Conservation (phyloP, 805 yeast species). For the Barnettozyma salicaria region DNA sequence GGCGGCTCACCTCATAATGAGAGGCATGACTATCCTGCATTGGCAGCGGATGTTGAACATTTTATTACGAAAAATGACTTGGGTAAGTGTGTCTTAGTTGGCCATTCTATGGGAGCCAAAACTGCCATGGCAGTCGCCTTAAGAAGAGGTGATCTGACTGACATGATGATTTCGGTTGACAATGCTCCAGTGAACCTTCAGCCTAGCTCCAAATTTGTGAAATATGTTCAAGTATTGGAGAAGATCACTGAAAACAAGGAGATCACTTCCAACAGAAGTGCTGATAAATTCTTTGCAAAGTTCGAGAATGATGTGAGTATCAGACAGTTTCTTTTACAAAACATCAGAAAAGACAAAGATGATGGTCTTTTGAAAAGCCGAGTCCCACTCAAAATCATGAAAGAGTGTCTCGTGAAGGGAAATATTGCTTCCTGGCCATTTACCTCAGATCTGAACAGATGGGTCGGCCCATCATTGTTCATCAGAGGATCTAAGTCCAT, state of each 20-base stretch:
- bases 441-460: slow-evolving; percentile 46
- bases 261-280: slow-evolving; percentile 53
- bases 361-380: slow-evolving; percentile 30
- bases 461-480: slow-evolving; percentile 70
- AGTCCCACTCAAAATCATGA: slow-evolving; percentile 67
- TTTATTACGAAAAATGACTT: slow-evolving; percentile 43
- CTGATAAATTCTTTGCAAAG: slow-evolving; percentile 53
- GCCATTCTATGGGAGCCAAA: slow-evolving; percentile 93
- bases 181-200: slow-evolving; percentile 78
- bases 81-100: slow-evolving; percentile 55
- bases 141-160: slow-evolving; percentile 54
- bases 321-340: slow-evolving; percentile 74
- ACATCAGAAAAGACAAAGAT: slow-evolving; percentile 42
- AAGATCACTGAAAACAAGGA: slow-evolving; percentile 44
- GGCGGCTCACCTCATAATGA: slow-evolving; percentile 82
- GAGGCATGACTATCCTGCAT: slow-evolving; percentile 69
- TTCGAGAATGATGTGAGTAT: slow-evolving; percentile 57
- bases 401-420: slow-evolving; percentile 57
- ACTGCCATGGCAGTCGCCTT: slow-evolving; percentile 84
- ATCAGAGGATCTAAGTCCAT: slow-evolving; percentile 71
- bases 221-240: slow-evolving; percentile 58
- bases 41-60: slow-evolving; percentile 79
- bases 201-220: slow-evolving; percentile 53
- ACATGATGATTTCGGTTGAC: slow-evolving; percentile 71
- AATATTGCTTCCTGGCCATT: slow-evolving; percentile 74